A percentile compares a stretch with the other conserved stretches of the same genome.
Evolutionary conservation across 1,284 basidiomycete genomes (phyloP).

Genomic region (Porodaedalea pini): DNA sequence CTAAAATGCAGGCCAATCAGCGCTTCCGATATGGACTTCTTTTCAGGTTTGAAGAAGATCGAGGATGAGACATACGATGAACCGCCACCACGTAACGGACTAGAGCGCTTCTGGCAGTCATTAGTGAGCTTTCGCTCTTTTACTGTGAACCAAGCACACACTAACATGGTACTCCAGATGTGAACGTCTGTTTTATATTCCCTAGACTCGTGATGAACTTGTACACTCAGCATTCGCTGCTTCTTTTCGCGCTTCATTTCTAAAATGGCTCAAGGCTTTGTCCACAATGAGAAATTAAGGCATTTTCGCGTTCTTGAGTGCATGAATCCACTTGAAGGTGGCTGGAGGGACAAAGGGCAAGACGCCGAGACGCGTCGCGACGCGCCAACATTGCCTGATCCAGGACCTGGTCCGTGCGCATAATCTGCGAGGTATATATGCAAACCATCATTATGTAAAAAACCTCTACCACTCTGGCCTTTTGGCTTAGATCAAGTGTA

Average conservation of each 20-base stretch:
- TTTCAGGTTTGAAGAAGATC: constrained; percentile 66
- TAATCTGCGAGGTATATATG: background rate
- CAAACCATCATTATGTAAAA: background rate
- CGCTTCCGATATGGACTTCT: constrained; percentile 75
- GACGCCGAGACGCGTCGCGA: background rate
- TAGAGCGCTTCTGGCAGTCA: constrained; percentile 60
- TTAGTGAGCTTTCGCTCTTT: background rate
- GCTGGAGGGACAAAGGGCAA: background rate
- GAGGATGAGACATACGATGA: constrained; percentile 71
- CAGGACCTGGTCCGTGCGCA: constrained; percentile 16
- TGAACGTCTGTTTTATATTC: too few species aligned
- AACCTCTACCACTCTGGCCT: constrained; percentile 81
- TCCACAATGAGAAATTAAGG: too few species aligned
- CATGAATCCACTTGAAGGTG: too few species aligned
- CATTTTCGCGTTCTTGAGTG: too few species aligned
- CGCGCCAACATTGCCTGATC: background rate
- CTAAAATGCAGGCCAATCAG: constrained; percentile 46
- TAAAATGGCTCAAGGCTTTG: too few species aligned
- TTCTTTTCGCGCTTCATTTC: too few species aligned
- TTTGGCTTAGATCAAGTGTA: constrained; percentile 97
- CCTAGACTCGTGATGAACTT: too few species aligned
- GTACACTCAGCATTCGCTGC: too few species aligned
- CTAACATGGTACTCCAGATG: too few species aligned
- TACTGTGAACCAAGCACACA: too few species aligned
- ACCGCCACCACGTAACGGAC: constrained; percentile 58